Evolutionary conservation across 176 grass and related monocot species (phyloP), one percentile per base, ranked within the genome.

Genomic region (Chrysopogon serrulatus): DNA sequence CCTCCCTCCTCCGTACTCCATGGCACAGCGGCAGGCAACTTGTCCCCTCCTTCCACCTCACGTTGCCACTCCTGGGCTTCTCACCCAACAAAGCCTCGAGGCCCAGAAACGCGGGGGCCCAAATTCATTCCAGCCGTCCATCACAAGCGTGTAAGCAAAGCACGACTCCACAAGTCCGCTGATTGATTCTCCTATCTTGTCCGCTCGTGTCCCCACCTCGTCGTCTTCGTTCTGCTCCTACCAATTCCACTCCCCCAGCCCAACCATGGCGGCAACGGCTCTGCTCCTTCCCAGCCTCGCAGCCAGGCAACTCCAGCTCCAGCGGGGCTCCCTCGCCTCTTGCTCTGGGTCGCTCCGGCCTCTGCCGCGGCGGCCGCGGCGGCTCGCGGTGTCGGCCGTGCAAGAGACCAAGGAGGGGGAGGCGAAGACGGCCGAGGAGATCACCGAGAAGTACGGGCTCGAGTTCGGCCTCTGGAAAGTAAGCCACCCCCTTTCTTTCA

Each of bases 401-500:
- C 86, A 90, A 27, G 93, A 90, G 65, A 94, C 86, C 2, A 78
- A 91, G 83, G 76, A 92, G 80, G 72, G n/a, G 40, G 54, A 92
- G 60, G 67, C 81, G 32, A 86, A 85, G 69, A 90, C 93, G 62
- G 63, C 93, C 56, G 91, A 99, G 54, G 89, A 99, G 81, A 83
- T 92, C 59, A 96, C 97, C 49, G 74, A 99, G 86, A 96, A 99
- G 82, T 99, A 89, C 51, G 93, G 97, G 35, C 93, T 99, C 74
- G 93, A 99, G 88, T 81, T 92, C 57, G 97, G 91, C 71, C 91
- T 96, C 34, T 99, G 93, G 91, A 96, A 99, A 68, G 97, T 99
- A 83, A 73, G 78, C 73, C 11, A 5, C 5, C 12, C 18, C 1
- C 17, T 51, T n/a, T n/a, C n/a, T n/a, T n/a, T n/a, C n/a, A n/a